Base-by-base conservation (phyloP, 129 eudicot species). In the Dittrichia graveolens region DNA sequence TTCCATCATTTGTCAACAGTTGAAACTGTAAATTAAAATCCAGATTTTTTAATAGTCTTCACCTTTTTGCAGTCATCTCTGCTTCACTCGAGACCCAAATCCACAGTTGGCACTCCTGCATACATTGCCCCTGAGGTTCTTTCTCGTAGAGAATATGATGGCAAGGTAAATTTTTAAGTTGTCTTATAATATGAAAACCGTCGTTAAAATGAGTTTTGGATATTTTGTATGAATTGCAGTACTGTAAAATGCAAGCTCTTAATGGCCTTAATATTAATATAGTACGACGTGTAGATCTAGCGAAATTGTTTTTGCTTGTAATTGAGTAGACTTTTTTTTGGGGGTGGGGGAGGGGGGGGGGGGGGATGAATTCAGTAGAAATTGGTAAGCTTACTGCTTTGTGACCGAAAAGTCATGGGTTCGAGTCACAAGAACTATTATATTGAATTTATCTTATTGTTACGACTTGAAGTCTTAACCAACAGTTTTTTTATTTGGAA, bases 101-200 rank as follows among this genome's bases (percentile, higher is more conserved):
- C 98, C 7, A 94, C 98, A 18, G 98, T 94, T 35, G 98, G 98
- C 35, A 93, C 98, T 47, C 98, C 98, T 19, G 98, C 98, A n/a
- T 93, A 93, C 75, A 90, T 94, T 70, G 98, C 98, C 71, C 98
- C 98, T 31, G 98, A 94, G 83, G 98, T 94, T 81, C 97, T 94
- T 31, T 84, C 90, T 37, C 87, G 97, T 37, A 85, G 86, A 86
- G 98, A 94, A 78, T 94, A 94, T 77, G 97, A 94, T 86, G 98
- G 98, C 67, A 94, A 94, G 91, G 98, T 94, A 67, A 60, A 45
- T 57, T 10, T 13, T 31, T 41, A 61, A 24, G 16, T 37, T 10
- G 49, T 60, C 19, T 60, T 61, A 49, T 61, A 2, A 24, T 49
- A 49, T 69, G 46, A 24, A 43, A 37, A 38, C 4, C 3, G 34